Base-by-base conservation (phyloP, 768 basidiomycete species). In the Trametes coccinea region DNA sequence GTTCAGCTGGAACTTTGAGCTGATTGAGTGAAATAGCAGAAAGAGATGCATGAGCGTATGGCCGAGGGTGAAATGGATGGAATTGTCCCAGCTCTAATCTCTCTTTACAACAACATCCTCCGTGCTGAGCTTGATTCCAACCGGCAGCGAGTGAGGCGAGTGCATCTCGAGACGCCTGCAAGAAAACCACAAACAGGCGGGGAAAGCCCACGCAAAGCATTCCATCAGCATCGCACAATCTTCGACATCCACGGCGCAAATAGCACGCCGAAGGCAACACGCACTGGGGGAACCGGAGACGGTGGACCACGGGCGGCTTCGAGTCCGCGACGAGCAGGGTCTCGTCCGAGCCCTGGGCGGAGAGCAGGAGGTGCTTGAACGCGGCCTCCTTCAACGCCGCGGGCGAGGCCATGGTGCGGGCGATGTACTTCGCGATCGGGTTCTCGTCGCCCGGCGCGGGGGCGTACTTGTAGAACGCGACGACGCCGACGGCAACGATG, bases 251-350 rank as follows among this genome's bases (percentile, higher is more conserved):
- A 22, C 22, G 22, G 22, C 22, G 22, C 22, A 22, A 22, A 22
- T 22, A 22, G 22, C 22, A 22, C 22, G 22, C 22, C 22, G 22
- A 22, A 22, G 22, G 22, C 22, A 22, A 30, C 41, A 82, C 89
- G 73, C 66, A 93, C 91, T 89, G 87, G 55, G 90, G 87, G 71
- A 86, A 89, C 66, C 87, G 80, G 70, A 83, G 86, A 43, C 88
- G 81, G 71, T 85, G 84, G 41, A 88, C 79, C 14, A 62, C 63
- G 52, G 79, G 67, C 76, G 80, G 69, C 73, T 79, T 73, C 71
- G 78, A 67, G 75, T 78, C 65, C 68, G 79, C 66, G 40, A 84
- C 68, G 9, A 85, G 66, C 54, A 79, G 65, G 47, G 70, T 74
- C 9, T 79, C 75, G 56, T 81, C 74, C 62, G 83, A 76, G 57